A percentile compares a stretch with the other conserved stretches of the same genome.
phyloP scores from a whole-genome alignment of 371 early-diverging fungal genomes.

The Apophysomyces trapeziformis region DNA sequence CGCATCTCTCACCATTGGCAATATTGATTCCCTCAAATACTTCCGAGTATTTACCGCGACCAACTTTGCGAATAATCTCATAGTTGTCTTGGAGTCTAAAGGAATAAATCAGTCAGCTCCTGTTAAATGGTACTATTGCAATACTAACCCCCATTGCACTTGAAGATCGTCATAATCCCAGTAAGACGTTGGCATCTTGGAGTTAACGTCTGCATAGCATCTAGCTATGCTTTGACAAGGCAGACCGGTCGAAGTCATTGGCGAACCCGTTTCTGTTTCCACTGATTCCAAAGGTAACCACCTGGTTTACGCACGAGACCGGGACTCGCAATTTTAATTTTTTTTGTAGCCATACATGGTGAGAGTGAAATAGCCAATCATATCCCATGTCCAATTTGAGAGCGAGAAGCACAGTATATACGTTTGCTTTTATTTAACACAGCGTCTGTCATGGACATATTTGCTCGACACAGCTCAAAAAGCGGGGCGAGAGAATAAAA shows the following conservation, averaged over 20 bases:
- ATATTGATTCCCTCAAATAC: slow-evolving; percentile 98
- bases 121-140: neutral
- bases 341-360: too few species aligned
- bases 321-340: too few species aligned
- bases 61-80: slow-evolving; percentile 95
- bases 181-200: slow-evolving; percentile 81
- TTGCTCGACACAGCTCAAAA: too few species aligned
- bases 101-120: neutral
- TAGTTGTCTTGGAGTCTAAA: slow-evolving; percentile 92
- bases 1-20: slow-evolving; percentile 77
- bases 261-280: too few species aligned
- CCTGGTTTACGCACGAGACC: too few species aligned
- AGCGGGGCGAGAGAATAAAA: too few species aligned
- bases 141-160: slow-evolving; percentile 80
- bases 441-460: too few species aligned
- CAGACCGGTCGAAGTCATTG: slow-evolving; percentile 13
- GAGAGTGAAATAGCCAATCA: too few species aligned
- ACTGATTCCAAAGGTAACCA: too few species aligned
- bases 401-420: too few species aligned
- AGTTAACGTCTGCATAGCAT: slow-evolving; percentile 90
- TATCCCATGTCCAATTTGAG: too few species aligned
- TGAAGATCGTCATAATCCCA: slow-evolving; percentile 96
- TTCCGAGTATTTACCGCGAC: slow-evolving; percentile 99
- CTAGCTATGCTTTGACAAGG: slow-evolving; percentile 68
- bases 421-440: too few species aligned